Base-by-base conservation (phyloP, 257 asterid species). In the Gynochthodes officinalis region DNA sequence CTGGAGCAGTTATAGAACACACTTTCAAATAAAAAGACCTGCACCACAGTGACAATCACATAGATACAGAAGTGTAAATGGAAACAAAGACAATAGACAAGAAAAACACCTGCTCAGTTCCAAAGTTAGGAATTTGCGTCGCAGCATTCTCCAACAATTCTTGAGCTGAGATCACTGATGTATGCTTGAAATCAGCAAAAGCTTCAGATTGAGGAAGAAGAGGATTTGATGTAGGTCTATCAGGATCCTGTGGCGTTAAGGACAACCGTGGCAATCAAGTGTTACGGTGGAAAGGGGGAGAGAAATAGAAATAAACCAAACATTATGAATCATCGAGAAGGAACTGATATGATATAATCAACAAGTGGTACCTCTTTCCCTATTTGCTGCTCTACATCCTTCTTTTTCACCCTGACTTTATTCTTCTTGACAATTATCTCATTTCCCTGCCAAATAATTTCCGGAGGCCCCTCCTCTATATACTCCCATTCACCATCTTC, bases 341-440 rank as follows among this genome's bases (percentile, higher is more conserved):
- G n/a, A 23, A 35, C 67, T 77, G n/a, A n/a, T n/a, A n/a, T 53
- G 21, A 73, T 67, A 50, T 27, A 74, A 46, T 39, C 28, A 55
- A 67, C 46, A 64, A 78, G 69, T 27, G 72, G 82, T 70, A 94
- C 96, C 99, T 87, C 92, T 75, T 65, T 75, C 46, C 46, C 43
- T 48, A 71, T 52, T 75, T 35, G 81, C 70, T 61, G 83, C 43
- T 73, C 85, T 11, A 69, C 50, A 35, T 82, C 87, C 76, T 82
- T 81, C 91, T 84, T 94, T 86, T 87, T 88, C 80, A 91, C 96
- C 77, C 86, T 82, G 75, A 94, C 79, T 80, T 74, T 91, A 72
- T 88, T 91, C 90, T 89, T 94, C 87, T 89, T 91, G 77, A 94
- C 97, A 77, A 91, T 94, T 62, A 94, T 94, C 85, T 94, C 99